Evolutionary conservation across 2,329 filamentous ascomycete genomes (phyloP), one percentile per base, ranked within the genome.

Genomic region (Colletotrichum lini): DNA sequence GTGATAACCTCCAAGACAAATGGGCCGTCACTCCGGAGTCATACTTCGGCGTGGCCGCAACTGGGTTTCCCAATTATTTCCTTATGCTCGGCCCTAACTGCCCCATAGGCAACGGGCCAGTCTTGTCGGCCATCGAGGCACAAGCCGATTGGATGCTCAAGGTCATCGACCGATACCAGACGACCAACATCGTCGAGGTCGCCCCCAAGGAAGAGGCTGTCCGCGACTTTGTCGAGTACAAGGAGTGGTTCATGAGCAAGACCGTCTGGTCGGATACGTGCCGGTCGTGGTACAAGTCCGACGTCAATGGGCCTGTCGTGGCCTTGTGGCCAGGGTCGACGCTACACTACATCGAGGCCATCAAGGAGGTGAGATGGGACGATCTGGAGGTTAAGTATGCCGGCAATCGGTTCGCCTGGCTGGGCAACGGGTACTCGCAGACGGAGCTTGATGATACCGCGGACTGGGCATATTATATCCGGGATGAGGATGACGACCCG

Each of bases 61-160:
- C 77, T 18, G 68, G 74, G 2, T 76, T 79, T 42, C 78, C 77
- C 4, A 79, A 78, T 58, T 79, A 76, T 52, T 76, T 77, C 52
- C 75, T 82, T n/a, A 77, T 82, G 63, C 76, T 83, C 21, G 83
- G 83, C 0, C 83, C 83, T 9, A 84, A 83, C 69, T 81, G 78
- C 44, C 80, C 80, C 0, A 79, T 84, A 23, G 80, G 79, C 26
- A 82, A 82, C 72, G 80, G 82, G 16, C 76, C 77, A 26, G 80
- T 85, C 0, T 77, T 86, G 4, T 81, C 78, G 2, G 83, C 82
- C 4, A 84, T 85, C 65, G 84, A 87, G 73, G 79, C 81, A 62
- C 81, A 86, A 69, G 83, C 83, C 4, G 85, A 88, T 73, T 88
- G 86, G 78, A 83, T 87, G 73, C 81, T 84, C 73, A 84, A 85